Evolutionary conservation across 768 basidiomycete species (phyloP), one percentile per base, ranked within the genome.

Genomic region (Rhodocollybia butyracea): DNA sequence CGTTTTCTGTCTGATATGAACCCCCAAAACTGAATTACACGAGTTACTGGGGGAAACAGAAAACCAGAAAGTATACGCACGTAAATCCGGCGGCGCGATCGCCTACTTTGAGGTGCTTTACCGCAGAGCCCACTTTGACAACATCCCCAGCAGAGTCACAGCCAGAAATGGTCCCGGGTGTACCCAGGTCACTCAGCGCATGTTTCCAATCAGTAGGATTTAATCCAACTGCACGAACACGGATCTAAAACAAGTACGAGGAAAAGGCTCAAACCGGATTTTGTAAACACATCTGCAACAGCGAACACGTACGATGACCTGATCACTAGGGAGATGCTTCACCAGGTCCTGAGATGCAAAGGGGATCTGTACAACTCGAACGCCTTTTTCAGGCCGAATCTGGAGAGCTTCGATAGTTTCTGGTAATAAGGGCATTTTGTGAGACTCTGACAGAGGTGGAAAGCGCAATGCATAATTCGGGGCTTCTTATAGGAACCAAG

Each of bases 191-290:
- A 5, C 51, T 40, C 17, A 53, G n/a, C 4, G 38, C 51, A 40
- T 53, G 51, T 31, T 53, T 53, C 51, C 51, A 53, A 24, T 53
- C 51, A 10, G 51, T 53, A 10, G 51, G 51, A 32, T 53, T 53
- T n/a, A 53, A 26, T 30, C 24, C 51, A 24, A 53, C 51, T 42
- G 51, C 40, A 41, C 51, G 51, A 26, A 53, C 51, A 27, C 51
- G 51, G n/a, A 53, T 53, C 51, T 53, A 31, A n/a, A 5, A 32
- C 8, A 21, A 24, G 21, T 19, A 17, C 3, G 27, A 17, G 7
- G 13, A 26, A 29, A 5, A 15, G 31, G 22, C 11, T 19, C 32
- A 24, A 39, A 10, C 7, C 7, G 4, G 21, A 13, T 17, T 40
- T n/a, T 5, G 21, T 5, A 5, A 6, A 46, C 21, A 13, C 11